Conservation (phyloP, 768 basidiomycete genomes). For the Suillus paluster region DNA sequence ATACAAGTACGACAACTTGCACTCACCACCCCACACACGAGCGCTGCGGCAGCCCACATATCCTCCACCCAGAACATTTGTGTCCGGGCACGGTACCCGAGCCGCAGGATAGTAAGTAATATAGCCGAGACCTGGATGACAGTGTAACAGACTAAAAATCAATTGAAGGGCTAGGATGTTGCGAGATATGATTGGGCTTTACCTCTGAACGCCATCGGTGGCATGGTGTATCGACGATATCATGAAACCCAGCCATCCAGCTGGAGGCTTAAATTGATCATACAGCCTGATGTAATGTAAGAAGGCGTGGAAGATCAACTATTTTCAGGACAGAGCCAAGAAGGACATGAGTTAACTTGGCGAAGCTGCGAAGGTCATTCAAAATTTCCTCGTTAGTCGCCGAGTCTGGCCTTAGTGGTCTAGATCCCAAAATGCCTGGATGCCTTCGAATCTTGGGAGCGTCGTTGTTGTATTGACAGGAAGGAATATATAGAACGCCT, state of each 20-base stretch:
- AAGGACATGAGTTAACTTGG: no score
- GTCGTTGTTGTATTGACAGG: background rate
- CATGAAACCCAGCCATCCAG: background rate
- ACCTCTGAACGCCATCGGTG: background rate
- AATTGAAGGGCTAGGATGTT: background rate
- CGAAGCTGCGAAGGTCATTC: no score
- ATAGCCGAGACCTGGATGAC: constrained; percentile 13
- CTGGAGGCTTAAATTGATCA: background rate
- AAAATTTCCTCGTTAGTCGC: background rate
- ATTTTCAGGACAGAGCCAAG: background rate
- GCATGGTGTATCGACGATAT: background rate
- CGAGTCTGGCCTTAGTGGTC: background rate
- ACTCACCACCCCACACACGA: constrained; percentile 15
- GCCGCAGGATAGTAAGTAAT: constrained; percentile 17
- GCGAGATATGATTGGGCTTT: background rate
- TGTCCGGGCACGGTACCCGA: constrained; percentile 24
- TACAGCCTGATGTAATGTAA: background rate
- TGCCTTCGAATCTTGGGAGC: background rate
- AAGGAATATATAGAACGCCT: background rate
- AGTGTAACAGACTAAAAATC: constrained; percentile 12
- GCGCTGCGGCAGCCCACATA: constrained; percentile 20
- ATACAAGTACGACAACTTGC: background rate
- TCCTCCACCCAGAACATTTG: constrained; percentile 28
- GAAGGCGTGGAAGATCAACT: background rate
- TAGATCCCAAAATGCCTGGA: background rate